phyloP scores from a whole-genome alignment of 2,329 filamentous ascomycete species.

The Talaromyces sp. region DNA sequence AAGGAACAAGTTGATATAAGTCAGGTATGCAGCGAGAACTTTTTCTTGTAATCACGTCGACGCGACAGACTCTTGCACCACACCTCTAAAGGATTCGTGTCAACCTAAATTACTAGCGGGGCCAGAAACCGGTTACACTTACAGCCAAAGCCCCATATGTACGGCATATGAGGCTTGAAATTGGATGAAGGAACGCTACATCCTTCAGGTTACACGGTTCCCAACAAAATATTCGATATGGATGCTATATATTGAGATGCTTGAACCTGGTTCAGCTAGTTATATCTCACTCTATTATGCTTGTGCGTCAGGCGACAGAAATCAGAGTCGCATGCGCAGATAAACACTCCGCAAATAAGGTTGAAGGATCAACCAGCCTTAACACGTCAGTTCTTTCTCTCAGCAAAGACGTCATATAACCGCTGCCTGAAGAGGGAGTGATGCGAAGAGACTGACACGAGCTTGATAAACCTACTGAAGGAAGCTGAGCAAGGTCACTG shows the following conservation, averaged over 20 bases:
- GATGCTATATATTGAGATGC: background rate
- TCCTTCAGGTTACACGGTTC: background rate
- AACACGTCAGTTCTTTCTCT: too few relatives aligned
- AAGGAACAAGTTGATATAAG: too few relatives aligned
- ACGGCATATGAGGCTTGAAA: background rate
- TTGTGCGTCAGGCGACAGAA: too few relatives aligned
- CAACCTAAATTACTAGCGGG: constrained; percentile 5
- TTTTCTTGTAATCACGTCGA: background rate
- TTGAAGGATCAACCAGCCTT: too few relatives aligned
- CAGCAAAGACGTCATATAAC: background rate
- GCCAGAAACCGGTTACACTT: constrained; percentile 3
- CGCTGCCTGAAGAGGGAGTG: background rate
- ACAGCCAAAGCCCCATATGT: background rate
- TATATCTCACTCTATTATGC: too few relatives aligned
- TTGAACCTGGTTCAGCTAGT: background rate
- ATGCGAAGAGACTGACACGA: background rate
- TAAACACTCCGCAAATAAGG: too few relatives aligned
- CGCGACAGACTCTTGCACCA: background rate
- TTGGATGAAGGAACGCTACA: background rate
- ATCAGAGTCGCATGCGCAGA: too few relatives aligned
- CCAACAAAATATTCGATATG: background rate
- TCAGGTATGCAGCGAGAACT: too few relatives aligned
- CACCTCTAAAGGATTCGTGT: background rate
- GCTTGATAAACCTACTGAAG: background rate
- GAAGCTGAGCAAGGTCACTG: background rate